A percentile compares a stretch with the other conserved stretches of the same genome.
Evolutionary conservation across 2,329 filamentous ascomycete genomes (phyloP).

Genomic region (Ophiostoma tasmaniense): DNA sequence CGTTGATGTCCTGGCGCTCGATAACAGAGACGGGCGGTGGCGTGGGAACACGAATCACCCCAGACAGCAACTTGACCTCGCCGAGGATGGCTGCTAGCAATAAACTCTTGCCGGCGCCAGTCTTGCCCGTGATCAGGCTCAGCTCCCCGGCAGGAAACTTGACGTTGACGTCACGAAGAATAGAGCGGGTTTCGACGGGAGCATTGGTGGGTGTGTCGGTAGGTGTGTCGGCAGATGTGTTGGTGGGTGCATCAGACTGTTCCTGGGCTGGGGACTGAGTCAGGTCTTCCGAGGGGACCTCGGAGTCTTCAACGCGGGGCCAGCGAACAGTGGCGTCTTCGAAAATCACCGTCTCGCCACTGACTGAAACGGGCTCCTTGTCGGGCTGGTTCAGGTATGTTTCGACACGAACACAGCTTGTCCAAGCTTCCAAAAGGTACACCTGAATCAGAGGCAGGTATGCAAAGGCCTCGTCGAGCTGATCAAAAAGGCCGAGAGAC

Average conservation of each 20-base stretch:
- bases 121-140: constrained; percentile 32
- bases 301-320: constrained; percentile 27
- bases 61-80: constrained; percentile 32
- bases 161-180: constrained; percentile 28
- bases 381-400: constrained; percentile 29
- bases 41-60: constrained; percentile 25
- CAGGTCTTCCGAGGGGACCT: constrained; percentile 6
- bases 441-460: constrained; percentile 29
- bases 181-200: constrained; percentile 22
- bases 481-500: constrained; percentile 30
- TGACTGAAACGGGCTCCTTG: constrained; percentile 23
- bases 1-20: constrained; percentile 22
- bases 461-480: constrained; percentile 29
- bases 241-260: neutral
- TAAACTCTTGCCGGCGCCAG: constrained; percentile 34
- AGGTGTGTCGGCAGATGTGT: neutral
- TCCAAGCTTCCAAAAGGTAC: constrained; percentile 31
- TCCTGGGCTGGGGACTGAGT: neutral
- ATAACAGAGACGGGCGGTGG: constrained; percentile 22
- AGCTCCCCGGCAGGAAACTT: constrained; percentile 29
- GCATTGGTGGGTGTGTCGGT: neutral
- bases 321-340: constrained; percentile 29
- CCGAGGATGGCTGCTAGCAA: constrained; percentile 33
- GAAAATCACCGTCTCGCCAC: constrained; percentile 25
- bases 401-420: constrained; percentile 29